phyloP scores from a whole-genome alignment of 805 yeast species.

The Candida suzukii region DNA sequence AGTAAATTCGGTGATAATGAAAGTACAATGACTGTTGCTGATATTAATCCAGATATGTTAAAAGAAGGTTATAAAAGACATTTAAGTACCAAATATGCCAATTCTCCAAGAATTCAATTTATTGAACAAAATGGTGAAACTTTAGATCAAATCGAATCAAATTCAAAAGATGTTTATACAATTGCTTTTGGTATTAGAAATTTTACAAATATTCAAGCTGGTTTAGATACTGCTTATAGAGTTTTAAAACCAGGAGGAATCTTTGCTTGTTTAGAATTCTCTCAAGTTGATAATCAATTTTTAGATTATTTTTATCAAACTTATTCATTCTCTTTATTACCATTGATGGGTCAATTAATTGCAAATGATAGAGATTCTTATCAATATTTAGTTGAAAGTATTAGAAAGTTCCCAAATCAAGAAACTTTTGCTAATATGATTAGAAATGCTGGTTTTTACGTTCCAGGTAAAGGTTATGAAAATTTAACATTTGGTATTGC shows the following conservation, averaged over 20 bases:
- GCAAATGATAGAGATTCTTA: slow-evolving; percentile 95
- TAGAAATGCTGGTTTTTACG: slow-evolving; percentile 88
- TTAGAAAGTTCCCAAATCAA: slow-evolving; percentile 86
- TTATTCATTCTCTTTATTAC: slow-evolving; percentile 82
- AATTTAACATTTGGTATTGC: slow-evolving; percentile 92
- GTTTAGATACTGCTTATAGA: slow-evolving; percentile 90
- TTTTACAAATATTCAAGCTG: slow-evolving; percentile 91
- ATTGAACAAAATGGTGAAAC: slow-evolving; percentile 90
- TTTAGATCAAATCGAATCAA: slow-evolving; percentile 74
- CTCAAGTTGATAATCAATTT: slow-evolving; percentile 77
- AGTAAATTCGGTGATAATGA: slow-evolving; percentile 63
- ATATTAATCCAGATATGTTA: slow-evolving; percentile 94
- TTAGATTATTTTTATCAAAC: slow-evolving; percentile 75
- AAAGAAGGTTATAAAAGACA: slow-evolving; percentile 84
- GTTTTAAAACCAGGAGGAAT: slow-evolving; percentile 97
- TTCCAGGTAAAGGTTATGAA: slow-evolving; percentile 89
- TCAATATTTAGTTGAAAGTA: slow-evolving; percentile 93
- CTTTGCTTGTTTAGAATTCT: slow-evolving; percentile 92
- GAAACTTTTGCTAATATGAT: slow-evolving; percentile 89
- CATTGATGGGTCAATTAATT: slow-evolving; percentile 90
- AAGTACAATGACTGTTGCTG: slow-evolving; percentile 85
- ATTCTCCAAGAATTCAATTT: slow-evolving; percentile 68
- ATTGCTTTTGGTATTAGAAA: slow-evolving; percentile 97
- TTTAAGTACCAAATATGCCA: slow-evolving; percentile 47
- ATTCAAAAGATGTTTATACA: slow-evolving; percentile 91